A percentile compares a stretch with the other conserved stretches of the same genome.
These are phyloP conservation scores for Trichophyton mentagrophytes DNA, from an alignment of 2,329 filamentous ascomycete genomes.

Conservation along the genomic window DNA sequence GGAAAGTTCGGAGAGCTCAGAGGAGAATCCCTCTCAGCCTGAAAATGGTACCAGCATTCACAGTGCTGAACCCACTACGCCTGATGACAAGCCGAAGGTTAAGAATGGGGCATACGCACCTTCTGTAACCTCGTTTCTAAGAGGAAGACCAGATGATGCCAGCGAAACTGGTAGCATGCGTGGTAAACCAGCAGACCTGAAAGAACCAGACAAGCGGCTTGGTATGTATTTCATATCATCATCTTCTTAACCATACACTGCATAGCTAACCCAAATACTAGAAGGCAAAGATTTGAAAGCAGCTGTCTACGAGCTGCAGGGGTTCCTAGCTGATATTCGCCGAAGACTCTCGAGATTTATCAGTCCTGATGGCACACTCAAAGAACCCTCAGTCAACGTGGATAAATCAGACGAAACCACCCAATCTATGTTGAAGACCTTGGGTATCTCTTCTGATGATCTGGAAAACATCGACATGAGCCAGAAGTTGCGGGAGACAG, in stretches of 20 bases:
- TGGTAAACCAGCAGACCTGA: slow-evolving; percentile 21
- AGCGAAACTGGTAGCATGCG: slow-evolving; percentile 31
- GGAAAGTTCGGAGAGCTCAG: slow-evolving; percentile 13
- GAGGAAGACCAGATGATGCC: slow-evolving; percentile 25
- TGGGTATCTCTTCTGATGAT: slow-evolving; percentile 39
- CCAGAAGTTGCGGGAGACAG: slow-evolving; percentile 59
- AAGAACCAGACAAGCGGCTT: slow-evolving; percentile 19
- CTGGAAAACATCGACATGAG: slow-evolving; percentile 47
- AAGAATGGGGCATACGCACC: slow-evolving; percentile 23
- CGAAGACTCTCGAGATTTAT: slow-evolving; percentile 49
- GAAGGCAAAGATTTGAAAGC: slow-evolving; percentile 73
- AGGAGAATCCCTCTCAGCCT: slow-evolving; percentile 13
- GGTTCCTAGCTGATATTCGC: slow-evolving; percentile 78
- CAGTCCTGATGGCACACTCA: slow-evolving; percentile 43
- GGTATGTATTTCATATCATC: slow-evolving; percentile 13
- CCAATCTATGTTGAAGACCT: slow-evolving; percentile 35
- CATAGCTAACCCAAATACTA: slow-evolving; percentile 23
- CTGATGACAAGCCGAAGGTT: slow-evolving; percentile 17
- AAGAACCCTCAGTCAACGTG: slow-evolving; percentile 21
- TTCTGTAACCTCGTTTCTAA: slow-evolving; percentile 29
- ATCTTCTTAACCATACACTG: not conserved
- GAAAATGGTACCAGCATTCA: slow-evolving; percentile 19
- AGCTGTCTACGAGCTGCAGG: slow-evolving; percentile 70
- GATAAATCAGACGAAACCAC: slow-evolving; percentile 29
- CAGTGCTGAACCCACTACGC: slow-evolving; percentile 16